These are phyloP conservation scores for Penicillium canariense DNA, from an alignment of 495 filamentous ascomycete genomes.

Conservation along the genomic window DNA sequence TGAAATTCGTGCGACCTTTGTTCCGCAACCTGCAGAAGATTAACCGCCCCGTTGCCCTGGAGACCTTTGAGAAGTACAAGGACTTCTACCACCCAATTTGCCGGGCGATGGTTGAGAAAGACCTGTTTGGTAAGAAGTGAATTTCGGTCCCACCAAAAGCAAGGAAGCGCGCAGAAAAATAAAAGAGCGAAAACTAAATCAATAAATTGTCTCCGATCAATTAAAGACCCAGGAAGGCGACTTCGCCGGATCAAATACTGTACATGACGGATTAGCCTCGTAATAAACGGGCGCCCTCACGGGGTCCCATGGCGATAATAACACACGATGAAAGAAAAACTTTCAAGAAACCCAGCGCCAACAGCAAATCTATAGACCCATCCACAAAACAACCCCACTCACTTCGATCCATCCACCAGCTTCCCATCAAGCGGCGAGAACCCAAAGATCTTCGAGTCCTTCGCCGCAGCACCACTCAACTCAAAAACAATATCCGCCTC, in stretches of 20 bases:
- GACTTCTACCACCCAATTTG: constrained; percentile 98
- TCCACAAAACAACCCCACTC: neutral
- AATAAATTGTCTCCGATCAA: neutral
- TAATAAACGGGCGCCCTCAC: neutral
- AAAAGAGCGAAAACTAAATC: neutral
- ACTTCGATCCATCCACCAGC: constrained; percentile 32
- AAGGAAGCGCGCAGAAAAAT: too few species aligned
- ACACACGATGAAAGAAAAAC: constrained; percentile 2
- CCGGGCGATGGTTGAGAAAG: constrained; percentile 76
- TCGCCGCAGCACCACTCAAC: constrained; percentile 19
- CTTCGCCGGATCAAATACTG: constrained; percentile 15
- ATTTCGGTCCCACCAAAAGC: neutral
- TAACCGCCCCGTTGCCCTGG: constrained; percentile 68
- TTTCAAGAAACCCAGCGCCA: neutral
- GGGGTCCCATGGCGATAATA: neutral
- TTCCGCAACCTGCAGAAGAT: constrained; percentile 68
- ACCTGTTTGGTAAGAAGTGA: constrained; percentile 56
- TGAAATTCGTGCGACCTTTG: constrained; percentile 94
- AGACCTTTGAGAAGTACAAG: constrained; percentile 81
- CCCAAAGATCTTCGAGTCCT: constrained; percentile 35
- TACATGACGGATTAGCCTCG: constrained; percentile 19
- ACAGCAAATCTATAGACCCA: neutral
- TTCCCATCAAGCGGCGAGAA: constrained; percentile 34
- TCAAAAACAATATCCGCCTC: constrained; percentile 55
- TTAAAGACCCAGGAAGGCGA: neutral